A percentile compares a stretch with the other conserved stretches of the same genome.
phyloP scores from a whole-genome alignment of 148 eudicot genomes.

The Nyssa sinensis region DNA sequence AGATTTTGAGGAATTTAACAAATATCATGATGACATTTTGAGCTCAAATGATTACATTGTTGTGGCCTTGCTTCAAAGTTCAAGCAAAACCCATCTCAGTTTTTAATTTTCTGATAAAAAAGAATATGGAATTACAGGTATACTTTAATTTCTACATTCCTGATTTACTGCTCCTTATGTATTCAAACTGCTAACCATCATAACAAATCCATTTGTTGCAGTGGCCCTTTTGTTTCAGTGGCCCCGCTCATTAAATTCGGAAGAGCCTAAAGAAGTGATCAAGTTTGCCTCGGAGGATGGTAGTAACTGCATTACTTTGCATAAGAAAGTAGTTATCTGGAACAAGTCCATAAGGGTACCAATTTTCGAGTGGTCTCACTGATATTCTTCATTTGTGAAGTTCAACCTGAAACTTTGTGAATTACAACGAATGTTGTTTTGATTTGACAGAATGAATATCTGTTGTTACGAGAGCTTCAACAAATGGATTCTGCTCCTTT shows the following conservation, averaged over 20 bases:
- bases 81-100: no score
- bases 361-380: background rate
- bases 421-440: no score
- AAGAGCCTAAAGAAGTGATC: constrained; percentile 8
- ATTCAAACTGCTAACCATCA: no score
- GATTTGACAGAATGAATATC: background rate
- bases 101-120: no score
- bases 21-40: no score
- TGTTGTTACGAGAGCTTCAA: constrained; percentile 9
- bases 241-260: background rate
- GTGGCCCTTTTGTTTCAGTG: no score
- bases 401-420: no score
- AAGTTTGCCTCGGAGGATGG: background rate
- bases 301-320: background rate
- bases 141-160: no score
- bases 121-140: constrained; percentile 6
- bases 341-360: background rate
- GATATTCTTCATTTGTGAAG: background rate
- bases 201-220: no score
- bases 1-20: no score
- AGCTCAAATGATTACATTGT: no score
- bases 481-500: constrained; percentile 5
- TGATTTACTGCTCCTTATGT: background rate
- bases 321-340: background rate
- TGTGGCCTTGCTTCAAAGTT: no score